Percentiles rank a stretch among this genome's conserved stretches.
These are phyloP conservation scores for Carallia brachiata DNA, from an alignment of 345 rosid genomes.

Conservation along the genomic window DNA sequence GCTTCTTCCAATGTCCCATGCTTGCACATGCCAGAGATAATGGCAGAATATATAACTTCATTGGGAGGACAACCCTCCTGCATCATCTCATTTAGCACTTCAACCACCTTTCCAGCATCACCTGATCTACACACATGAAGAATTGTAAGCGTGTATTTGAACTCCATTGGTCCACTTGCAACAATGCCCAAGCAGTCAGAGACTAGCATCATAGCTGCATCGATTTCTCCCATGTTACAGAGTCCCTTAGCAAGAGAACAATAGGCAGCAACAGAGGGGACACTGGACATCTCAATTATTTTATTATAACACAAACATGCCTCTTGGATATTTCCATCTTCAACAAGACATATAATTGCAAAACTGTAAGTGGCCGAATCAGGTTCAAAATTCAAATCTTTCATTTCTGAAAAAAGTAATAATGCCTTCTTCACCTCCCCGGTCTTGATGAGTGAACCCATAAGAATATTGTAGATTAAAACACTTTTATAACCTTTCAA, in stretches of 20 bases:
- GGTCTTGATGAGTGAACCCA: constrained; percentile 51
- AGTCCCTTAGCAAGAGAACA: constrained; percentile 65
- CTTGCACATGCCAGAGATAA: constrained; percentile 73
- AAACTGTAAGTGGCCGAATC: constrained; percentile 57
- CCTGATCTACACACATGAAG: constrained; percentile 59
- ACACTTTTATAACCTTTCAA: constrained; percentile 56
- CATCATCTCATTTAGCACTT: constrained; percentile 73
- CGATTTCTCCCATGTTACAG: constrained; percentile 75
- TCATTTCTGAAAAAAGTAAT: constrained; percentile 57
- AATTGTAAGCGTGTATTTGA: constrained; percentile 62
- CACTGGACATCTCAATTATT: constrained; percentile 62
- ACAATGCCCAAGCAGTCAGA: constrained; percentile 78
- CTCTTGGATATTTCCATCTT: constrained; percentile 48
- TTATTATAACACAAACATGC: constrained; percentile 72
- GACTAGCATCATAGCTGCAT: constrained; percentile 75
- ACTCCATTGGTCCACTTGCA: constrained; percentile 67
- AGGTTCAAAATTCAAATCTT: constrained; percentile 40
- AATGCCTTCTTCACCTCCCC: constrained; percentile 59
- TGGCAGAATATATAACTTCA: constrained; percentile 60
- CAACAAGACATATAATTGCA: constrained; percentile 55
- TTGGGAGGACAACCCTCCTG: constrained; percentile 54
- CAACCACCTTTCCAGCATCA: constrained; percentile 54
- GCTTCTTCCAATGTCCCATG: constrained; percentile 76
- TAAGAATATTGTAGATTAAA: constrained; percentile 57
- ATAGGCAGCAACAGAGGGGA: constrained; percentile 72